Percentiles rank a stretch among this genome's conserved stretches.
Conservation (phyloP, 306 rosid species). For the Myrica gale region DNA sequence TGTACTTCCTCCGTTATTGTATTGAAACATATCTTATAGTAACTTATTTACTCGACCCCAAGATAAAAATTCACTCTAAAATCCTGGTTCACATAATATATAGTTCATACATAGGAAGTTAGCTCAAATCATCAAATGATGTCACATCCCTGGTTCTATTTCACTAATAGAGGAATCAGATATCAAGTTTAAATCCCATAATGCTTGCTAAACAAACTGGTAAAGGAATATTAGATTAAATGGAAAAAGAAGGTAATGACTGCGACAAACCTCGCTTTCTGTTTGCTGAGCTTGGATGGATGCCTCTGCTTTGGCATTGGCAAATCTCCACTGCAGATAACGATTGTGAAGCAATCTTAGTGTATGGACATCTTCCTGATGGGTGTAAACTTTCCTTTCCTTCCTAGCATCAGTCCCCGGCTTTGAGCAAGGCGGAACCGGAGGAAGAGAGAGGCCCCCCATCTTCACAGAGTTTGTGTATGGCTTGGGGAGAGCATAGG, state of each 20-base stretch:
- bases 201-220: background rate
- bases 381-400: constrained; percentile 59
- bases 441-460: constrained; percentile 62
- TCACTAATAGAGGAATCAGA: no score
- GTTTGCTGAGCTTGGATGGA: constrained; percentile 50
- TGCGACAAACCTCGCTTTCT: constrained; percentile 56
- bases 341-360: constrained; percentile 65
- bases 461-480: constrained; percentile 31
- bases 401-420: constrained; percentile 42
- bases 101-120: background rate
- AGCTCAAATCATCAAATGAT: background rate
- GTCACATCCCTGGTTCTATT: no score
- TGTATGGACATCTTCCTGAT: constrained; percentile 58
- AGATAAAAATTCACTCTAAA: background rate
- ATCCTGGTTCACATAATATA: background rate
- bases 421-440: constrained; percentile 58
- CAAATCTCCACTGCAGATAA: constrained; percentile 70
- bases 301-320: constrained; percentile 58
- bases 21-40: no score
- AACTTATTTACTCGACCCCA: background rate
- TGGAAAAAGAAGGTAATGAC: background rate
- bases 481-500: constrained; percentile 34
- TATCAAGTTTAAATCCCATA: no score
- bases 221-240: background rate
- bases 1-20: background rate